These are phyloP conservation scores for Coemansia reversa DNA, from an alignment of 192 early-diverging fungal genomes.

Conservation along the genomic window DNA sequence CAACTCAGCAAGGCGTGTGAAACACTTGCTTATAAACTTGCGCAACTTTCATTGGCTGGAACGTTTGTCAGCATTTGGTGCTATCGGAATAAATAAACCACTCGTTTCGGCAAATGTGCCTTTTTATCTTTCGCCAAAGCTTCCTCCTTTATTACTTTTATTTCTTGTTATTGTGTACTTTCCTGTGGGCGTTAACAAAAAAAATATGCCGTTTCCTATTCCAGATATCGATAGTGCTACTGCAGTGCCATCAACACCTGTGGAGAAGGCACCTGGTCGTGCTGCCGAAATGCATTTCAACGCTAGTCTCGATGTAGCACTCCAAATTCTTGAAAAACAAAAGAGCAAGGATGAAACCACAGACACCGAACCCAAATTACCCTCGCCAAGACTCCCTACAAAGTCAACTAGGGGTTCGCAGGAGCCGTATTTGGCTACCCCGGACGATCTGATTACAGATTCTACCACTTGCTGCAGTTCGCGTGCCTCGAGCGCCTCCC, in stretches of 20 bases:
- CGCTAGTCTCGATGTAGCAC: conserved; percentile 50
- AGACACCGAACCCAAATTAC: background rate
- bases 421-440: conserved; percentile 9
- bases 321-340: conserved; percentile 25
- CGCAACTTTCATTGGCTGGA: too few species aligned
- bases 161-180: conserved; percentile 6
- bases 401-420: conserved; percentile 1
- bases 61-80: too few species aligned
- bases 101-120: background rate
- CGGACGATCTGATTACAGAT: conserved; percentile 37
- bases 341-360: background rate
- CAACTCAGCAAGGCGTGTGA: too few species aligned
- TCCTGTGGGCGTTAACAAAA: background rate
- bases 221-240: conserved; percentile 34
- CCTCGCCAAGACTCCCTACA: background rate
- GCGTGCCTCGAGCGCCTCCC: conserved; percentile 17
- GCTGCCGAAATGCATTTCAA: conserved; percentile 41
- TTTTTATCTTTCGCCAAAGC: background rate
- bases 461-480: conserved; percentile 23
- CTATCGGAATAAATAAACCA: too few species aligned
- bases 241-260: conserved; percentile 40
- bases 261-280: conserved; percentile 15
- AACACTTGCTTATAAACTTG: too few species aligned
- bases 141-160: background rate
- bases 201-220: conserved; percentile 9